A percentile compares a stretch with the other conserved stretches of the same genome.
Evolutionary conservation across 495 filamentous ascomycete genomes (phyloP).

Genomic region (Pseudomonodictys pantanalensis): DNA sequence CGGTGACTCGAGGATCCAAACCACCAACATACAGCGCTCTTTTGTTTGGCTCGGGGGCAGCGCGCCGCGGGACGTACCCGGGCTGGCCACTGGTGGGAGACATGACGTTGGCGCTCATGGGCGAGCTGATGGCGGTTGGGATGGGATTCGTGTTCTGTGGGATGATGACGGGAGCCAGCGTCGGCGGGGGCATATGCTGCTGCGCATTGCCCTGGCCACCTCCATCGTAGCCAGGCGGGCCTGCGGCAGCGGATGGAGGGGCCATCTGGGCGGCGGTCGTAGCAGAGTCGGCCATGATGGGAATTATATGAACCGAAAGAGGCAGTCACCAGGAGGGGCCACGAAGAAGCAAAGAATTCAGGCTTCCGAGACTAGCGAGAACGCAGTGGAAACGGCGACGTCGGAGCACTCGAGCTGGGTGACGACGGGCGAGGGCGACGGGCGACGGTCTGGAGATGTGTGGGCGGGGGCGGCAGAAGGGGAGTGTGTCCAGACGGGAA

Average conservation of each 20-base stretch:
- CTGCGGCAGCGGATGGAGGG: slow-evolving; percentile 36
- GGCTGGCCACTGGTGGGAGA: slow-evolving; percentile 53
- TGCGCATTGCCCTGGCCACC: slow-evolving; percentile 33
- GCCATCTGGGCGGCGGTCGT: slow-evolving; percentile 24
- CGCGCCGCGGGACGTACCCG: slow-evolving; percentile 58
- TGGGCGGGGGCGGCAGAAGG: slow-evolving; percentile 13
- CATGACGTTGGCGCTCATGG: slow-evolving; percentile 58
- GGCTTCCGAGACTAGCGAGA: no score
- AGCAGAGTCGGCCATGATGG: slow-evolving; percentile 28
- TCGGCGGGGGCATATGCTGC: slow-evolving; percentile 86
- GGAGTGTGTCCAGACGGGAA: slow-evolving; percentile 11
- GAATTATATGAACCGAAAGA: neutral
- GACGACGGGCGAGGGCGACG: neutral
- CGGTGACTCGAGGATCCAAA: slow-evolving; percentile 90
- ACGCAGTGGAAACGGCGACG: slow-evolving; percentile 1
- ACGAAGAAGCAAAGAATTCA: no score
- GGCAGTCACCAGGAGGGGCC: slow-evolving; percentile 5
- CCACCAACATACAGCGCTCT: slow-evolving; percentile 94
- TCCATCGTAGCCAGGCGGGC: slow-evolving; percentile 39
- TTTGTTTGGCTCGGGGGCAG: slow-evolving; percentile 98
- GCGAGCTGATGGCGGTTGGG: slow-evolving; percentile 73
- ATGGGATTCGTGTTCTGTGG: slow-evolving; percentile 97
- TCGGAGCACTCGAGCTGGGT: slow-evolving; percentile 8
- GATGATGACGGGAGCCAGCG: slow-evolving; percentile 82
- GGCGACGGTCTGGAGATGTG: neutral